Percentiles rank a stretch among this genome's conserved stretches.
Evolutionary conservation across 129 eudicot genomes (phyloP).

Genomic region (Kitagawia praeruptora): DNA sequence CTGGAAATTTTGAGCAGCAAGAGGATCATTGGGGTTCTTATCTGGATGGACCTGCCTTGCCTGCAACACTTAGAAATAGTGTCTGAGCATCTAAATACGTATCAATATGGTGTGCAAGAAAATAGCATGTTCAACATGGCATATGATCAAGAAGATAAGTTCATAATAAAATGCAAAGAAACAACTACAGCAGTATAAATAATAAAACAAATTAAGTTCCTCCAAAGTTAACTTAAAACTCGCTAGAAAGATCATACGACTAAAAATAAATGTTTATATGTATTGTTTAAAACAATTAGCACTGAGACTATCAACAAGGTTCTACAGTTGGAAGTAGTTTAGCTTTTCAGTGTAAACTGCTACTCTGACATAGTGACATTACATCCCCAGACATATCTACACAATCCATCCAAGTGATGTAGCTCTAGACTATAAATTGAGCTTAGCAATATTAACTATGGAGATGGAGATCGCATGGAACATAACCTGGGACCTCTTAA

Average conservation of each 20-base stretch:
- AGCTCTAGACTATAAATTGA: neutral
- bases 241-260: neutral
- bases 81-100: neutral
- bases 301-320: neutral
- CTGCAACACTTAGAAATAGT: conserved; percentile 38
- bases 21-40: conserved; percentile 93
- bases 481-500: neutral
- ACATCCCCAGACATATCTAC: neutral
- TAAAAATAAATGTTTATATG: neutral
- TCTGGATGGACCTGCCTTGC: conserved; percentile 98
- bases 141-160: neutral
- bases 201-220: neutral
- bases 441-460: neutral
- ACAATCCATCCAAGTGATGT: neutral
- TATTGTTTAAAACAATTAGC: neutral
- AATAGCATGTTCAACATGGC: neutral
- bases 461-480: neutral
- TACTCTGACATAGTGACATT: neutral
- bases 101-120: neutral
- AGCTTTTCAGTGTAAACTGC: neutral
- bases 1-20: conserved; percentile 94
- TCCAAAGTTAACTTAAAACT: neutral
- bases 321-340: neutral
- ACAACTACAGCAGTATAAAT: neutral
- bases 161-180: neutral